Conservation (phyloP, 1,284 basidiomycete species). For the Austroboletus novae-zelandiae region DNA sequence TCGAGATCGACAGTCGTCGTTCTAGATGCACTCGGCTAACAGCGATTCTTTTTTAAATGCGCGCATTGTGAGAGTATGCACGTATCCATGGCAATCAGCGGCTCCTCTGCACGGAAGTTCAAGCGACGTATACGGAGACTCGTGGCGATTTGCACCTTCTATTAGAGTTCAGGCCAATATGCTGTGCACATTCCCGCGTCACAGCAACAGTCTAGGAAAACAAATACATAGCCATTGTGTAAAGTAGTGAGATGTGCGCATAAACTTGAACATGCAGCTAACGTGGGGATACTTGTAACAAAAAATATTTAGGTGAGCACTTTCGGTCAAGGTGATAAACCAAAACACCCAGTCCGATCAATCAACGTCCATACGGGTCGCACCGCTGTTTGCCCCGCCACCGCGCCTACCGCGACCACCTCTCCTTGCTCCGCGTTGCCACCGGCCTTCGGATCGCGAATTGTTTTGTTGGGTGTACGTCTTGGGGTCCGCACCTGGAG, state of each 20-base stretch:
- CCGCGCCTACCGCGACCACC: constrained; percentile 34
- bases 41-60: too few species aligned
- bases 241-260: constrained; percentile 25
- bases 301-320: constrained; percentile 12
- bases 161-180: too few species aligned
- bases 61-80: too few species aligned
- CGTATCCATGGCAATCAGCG: too few species aligned
- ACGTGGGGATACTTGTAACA: constrained; percentile 15
- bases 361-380: constrained; percentile 37
- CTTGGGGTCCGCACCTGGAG: constrained; percentile 61
- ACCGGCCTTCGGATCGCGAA: constrained; percentile 22
- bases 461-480: constrained; percentile 45
- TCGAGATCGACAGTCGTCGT: too few species aligned
- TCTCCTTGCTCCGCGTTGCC: constrained; percentile 34
- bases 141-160: too few species aligned
- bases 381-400: constrained; percentile 36
- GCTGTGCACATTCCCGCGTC: too few species aligned
- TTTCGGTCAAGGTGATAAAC: constrained; percentile 5
- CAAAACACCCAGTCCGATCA: constrained; percentile 10
- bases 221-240: constrained; percentile 21
- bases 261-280: constrained; percentile 17
- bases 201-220: too few species aligned
- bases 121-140: too few species aligned
- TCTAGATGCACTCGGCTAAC: too few species aligned
- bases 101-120: too few species aligned